A percentile compares a stretch with the other conserved stretches of the same genome.
Conservation (phyloP, 306 rosid species). For the Rosa multiflora region DNA sequence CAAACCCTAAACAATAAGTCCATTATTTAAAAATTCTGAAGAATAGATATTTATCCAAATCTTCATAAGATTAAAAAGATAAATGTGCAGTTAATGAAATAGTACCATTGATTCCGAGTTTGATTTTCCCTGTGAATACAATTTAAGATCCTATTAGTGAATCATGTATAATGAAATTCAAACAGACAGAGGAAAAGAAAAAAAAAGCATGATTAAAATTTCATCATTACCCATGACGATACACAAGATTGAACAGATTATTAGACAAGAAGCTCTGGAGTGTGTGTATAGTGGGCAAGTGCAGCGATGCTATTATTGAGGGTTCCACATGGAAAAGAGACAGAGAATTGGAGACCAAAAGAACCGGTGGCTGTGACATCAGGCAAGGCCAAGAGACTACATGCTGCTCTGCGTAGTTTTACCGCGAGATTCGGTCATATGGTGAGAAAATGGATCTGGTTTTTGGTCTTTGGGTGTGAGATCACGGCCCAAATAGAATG, state of each 20-base stretch:
- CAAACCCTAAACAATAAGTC: slow-evolving; percentile 47
- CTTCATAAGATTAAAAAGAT: not conserved
- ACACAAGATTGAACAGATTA: not conserved
- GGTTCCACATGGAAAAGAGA: not conserved
- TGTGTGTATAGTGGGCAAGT: not conserved
- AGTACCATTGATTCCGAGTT: slow-evolving; percentile 81
- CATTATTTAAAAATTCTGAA: not conserved
- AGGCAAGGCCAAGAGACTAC: not conserved
- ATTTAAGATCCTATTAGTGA: not conserved
- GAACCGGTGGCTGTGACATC: slow-evolving; percentile 11
- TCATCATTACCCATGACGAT: slow-evolving; percentile 19
- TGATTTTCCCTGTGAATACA: slow-evolving; percentile 59
- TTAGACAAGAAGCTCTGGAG: not conserved
- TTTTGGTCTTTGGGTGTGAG: not conserved
- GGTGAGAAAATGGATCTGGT: not conserved
- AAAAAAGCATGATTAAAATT: not conserved
- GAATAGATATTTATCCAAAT: no score
- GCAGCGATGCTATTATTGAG: not conserved
- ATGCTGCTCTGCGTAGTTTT: not conserved
- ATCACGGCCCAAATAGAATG: not conserved
- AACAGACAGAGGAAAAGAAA: not conserved
- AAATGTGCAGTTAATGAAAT: not conserved
- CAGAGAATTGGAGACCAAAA: slow-evolving; percentile 21
- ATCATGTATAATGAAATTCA: not conserved
- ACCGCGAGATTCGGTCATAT: not conserved